Base-by-base conservation (phyloP, 345 rosid genomes). In the Hevea brasiliensis region DNA sequence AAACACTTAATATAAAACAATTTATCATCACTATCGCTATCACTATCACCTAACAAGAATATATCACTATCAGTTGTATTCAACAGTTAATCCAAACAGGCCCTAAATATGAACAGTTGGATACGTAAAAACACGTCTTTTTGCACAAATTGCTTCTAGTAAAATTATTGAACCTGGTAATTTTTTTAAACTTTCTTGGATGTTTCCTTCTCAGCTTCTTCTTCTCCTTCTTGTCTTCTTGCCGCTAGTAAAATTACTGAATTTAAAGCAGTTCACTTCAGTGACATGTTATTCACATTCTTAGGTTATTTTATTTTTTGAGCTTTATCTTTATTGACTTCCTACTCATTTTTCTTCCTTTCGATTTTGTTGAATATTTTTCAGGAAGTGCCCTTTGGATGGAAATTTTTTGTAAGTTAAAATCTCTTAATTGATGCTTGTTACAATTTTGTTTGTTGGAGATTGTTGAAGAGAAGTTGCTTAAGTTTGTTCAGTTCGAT, bases 321-420 rank as follows among this genome's bases (percentile, higher is more conserved):
- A 41, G 51, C 69, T 40, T 79, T 66, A 58, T 72, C 69, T 40
- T 79, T 66, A 58, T 72, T 78, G 47, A 81, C 72, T 78, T 55
- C 23, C 63, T 66, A 8, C 61, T 68, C 68, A 3, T 24, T 55
- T 73, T 59, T 65, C 32, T 58, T 51, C 17, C 53, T 54, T 53
- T 37, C 42, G 72, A 10, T 50, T 59, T 45, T 74, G 74, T 18
- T 15, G 50, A n/a, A 44, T 59, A 57, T 69, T 68, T 78, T 79
- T 45, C 89, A 93, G 97, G 88, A 88, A 73, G 67, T 89, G 90
- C 76, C 82, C 89, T 53, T 26, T 71, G 41, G 98, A 93, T 80
- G 98, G 97, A 66, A 93, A 93, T 83, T 87, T 93, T 71, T 75
- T 93, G 98, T 91, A 82, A 91, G 98, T 88, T 50, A 23, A 37